A percentile compares a stretch with the other conserved stretches of the same genome.
Evolutionary conservation across 2,329 filamentous ascomycete genomes (phyloP).

Genomic region (Calonectria multiphialidica): DNA sequence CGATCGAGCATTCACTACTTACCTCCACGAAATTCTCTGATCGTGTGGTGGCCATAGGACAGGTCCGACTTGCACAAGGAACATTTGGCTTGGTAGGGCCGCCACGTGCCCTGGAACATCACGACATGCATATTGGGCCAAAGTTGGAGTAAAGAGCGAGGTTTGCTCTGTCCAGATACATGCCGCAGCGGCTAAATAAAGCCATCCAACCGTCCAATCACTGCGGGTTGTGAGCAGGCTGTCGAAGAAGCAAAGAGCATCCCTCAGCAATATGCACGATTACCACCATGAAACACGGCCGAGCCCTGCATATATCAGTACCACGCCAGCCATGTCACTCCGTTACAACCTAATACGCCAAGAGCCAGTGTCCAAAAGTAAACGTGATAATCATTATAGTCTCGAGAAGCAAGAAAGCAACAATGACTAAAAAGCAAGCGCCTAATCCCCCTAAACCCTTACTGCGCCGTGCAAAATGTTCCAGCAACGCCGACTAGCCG

Average conservation of each 20-base stretch:
- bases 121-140: background rate
- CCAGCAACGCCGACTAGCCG: conserved; percentile 36
- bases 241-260: background rate
- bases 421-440: conserved; percentile 20
- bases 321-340: background rate
- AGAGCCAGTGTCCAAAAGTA: background rate
- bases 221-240: background rate
- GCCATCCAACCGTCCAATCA: background rate
- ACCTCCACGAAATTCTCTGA: background rate
- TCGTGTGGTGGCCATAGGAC: background rate
- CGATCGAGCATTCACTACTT: background rate
- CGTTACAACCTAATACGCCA: background rate
- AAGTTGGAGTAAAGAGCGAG: background rate
- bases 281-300: background rate
- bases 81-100: background rate
- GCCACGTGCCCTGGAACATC: background rate
- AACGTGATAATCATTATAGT: conserved; percentile 22
- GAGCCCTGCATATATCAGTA: background rate
- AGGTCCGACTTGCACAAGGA: background rate
- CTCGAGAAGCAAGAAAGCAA: conserved; percentile 3
- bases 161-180: background rate
- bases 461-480: conserved; percentile 37
- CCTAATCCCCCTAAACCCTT: conserved; percentile 17
- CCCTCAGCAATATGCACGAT: background rate
- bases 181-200: background rate